Evolutionary conservation across 495 filamentous ascomycete species (phyloP), one percentile per base, ranked within the genome.

Genomic region (Daldinia loculata): DNA sequence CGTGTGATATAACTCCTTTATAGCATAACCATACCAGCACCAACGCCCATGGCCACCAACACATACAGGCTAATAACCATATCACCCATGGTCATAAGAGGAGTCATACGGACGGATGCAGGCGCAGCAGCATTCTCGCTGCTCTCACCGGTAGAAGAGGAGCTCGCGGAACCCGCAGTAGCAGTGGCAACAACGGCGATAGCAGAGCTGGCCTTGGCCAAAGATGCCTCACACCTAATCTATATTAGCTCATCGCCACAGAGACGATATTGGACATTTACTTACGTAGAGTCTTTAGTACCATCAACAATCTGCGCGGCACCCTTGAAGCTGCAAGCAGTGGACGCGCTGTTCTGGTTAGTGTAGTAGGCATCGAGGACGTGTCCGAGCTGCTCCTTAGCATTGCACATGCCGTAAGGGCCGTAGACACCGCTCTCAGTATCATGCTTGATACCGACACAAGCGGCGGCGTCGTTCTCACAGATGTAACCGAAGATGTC

Each of bases 321-420:
- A 53, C 92, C 91, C 56, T 83, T 80, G 81, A 97, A 99, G 81
- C 89, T 84, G 77, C 95, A 99, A 29, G 93, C 91, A 39, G 79
- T 77, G 22, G 80, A 75, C 57, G 77, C 82, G 45, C 78, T 74
- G 64, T 80, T 80, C 82, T 93, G 89, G 75, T 82, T 82, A 15
- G 84, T 78, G 81, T 94, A 95, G 85, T 97, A 99, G 63, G 81
- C 67, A 82, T 97, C 90, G 69, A 98, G 84, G 34, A 89, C 91
- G 76, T 89, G 97, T 57, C 88, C 89, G 26, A 98, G 88, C 81
- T 95, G 86, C 79, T 97, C 84, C 67, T 84, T 87, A 70, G 88
- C 67, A 71, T 85, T 86, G 85, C 95, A 99, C 92, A 97, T 96
- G 79, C 89, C 88, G 83, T 94, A 98, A 6, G 92, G 89, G 56